Percentiles rank a stretch among this genome's conserved stretches.
Conservation (phyloP, 257 asterid genomes). For the Striga asiatica region DNA sequence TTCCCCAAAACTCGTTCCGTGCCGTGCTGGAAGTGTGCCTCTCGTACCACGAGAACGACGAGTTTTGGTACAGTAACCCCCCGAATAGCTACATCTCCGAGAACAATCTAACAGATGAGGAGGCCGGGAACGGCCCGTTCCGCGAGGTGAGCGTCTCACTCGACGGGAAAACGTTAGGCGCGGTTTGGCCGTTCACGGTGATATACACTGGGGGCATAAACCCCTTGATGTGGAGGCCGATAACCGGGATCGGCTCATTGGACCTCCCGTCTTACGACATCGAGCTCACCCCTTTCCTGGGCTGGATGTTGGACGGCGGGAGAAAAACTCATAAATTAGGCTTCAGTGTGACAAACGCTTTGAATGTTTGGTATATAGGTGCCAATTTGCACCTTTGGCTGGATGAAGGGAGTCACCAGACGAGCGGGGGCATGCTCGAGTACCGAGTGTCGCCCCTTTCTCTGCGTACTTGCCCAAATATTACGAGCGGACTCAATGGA, state of each 20-base stretch:
- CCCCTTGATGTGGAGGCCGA: constrained; percentile 73
- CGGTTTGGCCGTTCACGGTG: constrained; percentile 74
- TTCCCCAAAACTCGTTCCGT: constrained; percentile 46
- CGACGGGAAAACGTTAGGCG: constrained; percentile 38
- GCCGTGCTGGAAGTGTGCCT: constrained; percentile 67
- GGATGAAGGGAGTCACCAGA: constrained; percentile 33
- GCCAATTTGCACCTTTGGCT: constrained; percentile 86
- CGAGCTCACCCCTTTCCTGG: constrained; percentile 58
- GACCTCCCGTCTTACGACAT: constrained; percentile 67
- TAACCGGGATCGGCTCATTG: constrained; percentile 64
- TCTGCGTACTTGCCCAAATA: constrained; percentile 20
- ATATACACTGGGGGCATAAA: constrained; percentile 70
- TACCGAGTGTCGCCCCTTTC: constrained; percentile 21
- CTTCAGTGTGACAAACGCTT: constrained; percentile 52
- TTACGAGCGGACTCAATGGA: constrained; percentile 56
- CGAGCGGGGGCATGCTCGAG: constrained; percentile 34
- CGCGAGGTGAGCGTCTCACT: constrained; percentile 53
- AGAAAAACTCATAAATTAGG: constrained; percentile 30
- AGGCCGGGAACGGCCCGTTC: constrained; percentile 59
- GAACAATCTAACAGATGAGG: constrained; percentile 31
- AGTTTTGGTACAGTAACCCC: constrained; percentile 58
- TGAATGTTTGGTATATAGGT: constrained; percentile 67
- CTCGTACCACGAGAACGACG: constrained; percentile 76
- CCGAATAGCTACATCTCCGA: constrained; percentile 44
- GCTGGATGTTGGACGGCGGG: constrained; percentile 49